Conservation (phyloP, 257 asterid genomes). For the Nicotiana knightiana region DNA sequence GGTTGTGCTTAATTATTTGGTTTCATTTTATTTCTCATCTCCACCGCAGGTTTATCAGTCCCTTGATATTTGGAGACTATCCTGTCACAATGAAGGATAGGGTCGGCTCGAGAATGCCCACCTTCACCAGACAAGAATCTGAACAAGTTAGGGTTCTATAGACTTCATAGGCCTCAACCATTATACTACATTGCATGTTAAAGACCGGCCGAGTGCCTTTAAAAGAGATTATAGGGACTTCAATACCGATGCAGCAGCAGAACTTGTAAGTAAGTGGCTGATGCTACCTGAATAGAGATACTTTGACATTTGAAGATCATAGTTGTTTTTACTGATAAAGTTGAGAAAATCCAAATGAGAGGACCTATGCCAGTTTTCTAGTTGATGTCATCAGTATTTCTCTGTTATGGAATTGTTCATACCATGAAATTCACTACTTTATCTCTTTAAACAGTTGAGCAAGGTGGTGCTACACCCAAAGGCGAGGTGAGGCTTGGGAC, state of each 20-base stretch:
- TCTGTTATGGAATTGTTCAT: neutral
- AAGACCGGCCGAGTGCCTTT: constrained; percentile 18
- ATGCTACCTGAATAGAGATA: neutral
- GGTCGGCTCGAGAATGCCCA: constrained; percentile 23
- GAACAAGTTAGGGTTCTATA: constrained; percentile 42
- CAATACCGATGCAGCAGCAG: neutral
- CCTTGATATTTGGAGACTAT: neutral
- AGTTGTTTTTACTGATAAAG: neutral
- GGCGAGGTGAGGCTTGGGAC: neutral
- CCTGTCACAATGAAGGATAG: neutral
- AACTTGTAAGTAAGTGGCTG: neutral
- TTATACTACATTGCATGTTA: constrained; percentile 19
- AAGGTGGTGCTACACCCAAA: neutral
- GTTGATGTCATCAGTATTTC: neutral
- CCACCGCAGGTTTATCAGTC: neutral
- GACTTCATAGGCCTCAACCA: constrained; percentile 59
- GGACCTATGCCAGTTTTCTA: neutral
- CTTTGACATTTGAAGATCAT: neutral
- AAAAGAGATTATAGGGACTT: neutral
- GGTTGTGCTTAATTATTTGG: neutral
- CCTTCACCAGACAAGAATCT: constrained; percentile 31
- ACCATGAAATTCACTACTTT: neutral
- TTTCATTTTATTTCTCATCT: neutral
- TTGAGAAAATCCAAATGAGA: neutral
- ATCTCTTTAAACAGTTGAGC: neutral